Conservation (phyloP, 805 yeast genomes). For the Lipomyces sp. region DNA sequence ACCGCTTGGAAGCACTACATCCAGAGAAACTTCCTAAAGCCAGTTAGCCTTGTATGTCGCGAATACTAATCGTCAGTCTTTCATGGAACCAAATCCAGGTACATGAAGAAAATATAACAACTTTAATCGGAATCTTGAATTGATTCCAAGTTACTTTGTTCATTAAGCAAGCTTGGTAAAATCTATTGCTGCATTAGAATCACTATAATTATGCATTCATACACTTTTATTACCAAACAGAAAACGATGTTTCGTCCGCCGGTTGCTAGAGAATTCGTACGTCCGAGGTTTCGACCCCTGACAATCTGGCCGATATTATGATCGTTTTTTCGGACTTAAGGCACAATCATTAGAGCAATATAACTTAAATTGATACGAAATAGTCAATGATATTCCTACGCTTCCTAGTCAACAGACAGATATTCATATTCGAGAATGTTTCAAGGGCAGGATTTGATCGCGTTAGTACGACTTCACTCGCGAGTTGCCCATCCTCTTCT, state of each 20-base stretch:
- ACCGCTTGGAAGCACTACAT: slow-evolving; percentile 77
- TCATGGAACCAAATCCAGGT: neutral
- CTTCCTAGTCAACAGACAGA: neutral
- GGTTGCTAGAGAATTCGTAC: neutral
- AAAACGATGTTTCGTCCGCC: neutral
- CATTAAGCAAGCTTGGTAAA: neutral
- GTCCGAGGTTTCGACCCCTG: too few species aligned
- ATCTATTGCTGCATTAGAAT: neutral
- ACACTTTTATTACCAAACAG: slow-evolving; percentile 2
- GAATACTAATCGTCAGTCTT: neutral
- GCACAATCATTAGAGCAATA: too few species aligned
- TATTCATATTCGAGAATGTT: neutral
- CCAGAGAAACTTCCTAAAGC: slow-evolving; percentile 58
- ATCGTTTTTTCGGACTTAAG: too few species aligned
- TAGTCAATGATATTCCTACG: neutral
- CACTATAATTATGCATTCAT: too few species aligned
- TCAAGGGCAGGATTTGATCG: neutral
- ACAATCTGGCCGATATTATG: too few species aligned
- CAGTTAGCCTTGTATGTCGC: neutral
- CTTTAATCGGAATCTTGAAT: slow-evolving; percentile 20
- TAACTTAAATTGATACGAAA: too few species aligned
- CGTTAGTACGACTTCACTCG: neutral
- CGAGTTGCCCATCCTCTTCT: neutral
- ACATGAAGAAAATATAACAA: neutral
- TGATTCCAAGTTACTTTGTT: slow-evolving; percentile 14